Percentiles rank a stretch among this genome's conserved stretches.
Conservation (phyloP, 169 alveolate genomes). For the Amoebophrya sp. region DNA sequence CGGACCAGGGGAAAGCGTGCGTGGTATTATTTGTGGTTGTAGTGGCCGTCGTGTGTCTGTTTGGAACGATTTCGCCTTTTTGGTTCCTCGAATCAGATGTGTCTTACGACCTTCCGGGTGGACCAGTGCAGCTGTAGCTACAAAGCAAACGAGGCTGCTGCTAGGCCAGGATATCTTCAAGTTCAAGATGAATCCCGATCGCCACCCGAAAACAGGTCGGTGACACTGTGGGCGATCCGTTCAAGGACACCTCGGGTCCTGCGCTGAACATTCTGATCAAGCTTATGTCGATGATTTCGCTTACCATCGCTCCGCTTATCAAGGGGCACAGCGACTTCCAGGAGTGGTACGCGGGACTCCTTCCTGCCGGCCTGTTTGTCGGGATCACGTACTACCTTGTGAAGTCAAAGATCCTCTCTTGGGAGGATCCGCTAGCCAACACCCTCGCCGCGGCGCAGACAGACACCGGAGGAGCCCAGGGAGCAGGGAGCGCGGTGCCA, state of each 20-base stretch:
- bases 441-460: too few relatives aligned
- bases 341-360: not conserved
- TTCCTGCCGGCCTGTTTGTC: not conserved
- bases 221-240: conserved; percentile 76
- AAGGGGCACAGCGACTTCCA: not conserved
- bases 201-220: conserved; percentile 58
- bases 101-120: too few relatives aligned
- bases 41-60: too few relatives aligned
- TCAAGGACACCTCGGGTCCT: conserved; percentile 75
- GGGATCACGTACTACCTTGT: not conserved
- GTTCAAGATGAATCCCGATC: too few relatives aligned
- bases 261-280: conserved; percentile 47
- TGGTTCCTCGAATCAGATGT: too few relatives aligned
- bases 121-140: too few relatives aligned
- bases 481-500: too few relatives aligned
- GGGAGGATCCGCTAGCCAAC: not conserved
- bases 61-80: too few relatives aligned
- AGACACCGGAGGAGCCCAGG: too few relatives aligned
- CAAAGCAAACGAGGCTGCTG: too few relatives aligned
- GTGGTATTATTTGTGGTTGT: too few relatives aligned
- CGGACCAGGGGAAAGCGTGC: conserved; percentile 32
- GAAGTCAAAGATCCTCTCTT: not conserved
- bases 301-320: conserved; percentile 47
- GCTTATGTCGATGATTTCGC: conserved; percentile 49
- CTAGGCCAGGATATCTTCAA: conserved; percentile 33